Evolutionary conservation across 108 stramenopile genomes (phyloP).

Genomic region (Nitzschia sp.): DNA sequence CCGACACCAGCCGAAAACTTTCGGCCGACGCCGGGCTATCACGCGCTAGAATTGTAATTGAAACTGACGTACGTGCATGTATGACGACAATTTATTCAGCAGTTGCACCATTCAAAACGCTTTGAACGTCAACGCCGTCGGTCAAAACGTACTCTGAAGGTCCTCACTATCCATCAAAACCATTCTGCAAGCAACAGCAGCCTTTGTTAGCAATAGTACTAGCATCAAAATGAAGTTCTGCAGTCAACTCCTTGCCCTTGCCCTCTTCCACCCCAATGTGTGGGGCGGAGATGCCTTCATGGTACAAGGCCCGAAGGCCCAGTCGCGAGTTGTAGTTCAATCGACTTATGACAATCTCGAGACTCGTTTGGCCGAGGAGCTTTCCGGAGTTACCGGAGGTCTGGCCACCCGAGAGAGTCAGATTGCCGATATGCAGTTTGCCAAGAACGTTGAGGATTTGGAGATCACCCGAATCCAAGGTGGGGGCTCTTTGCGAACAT

Average conservation of each 20-base stretch:
- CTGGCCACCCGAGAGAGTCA: slow-evolving; percentile 6
- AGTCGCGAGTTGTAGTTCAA: not conserved
- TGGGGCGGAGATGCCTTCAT: not conserved
- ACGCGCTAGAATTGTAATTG: too few relatives aligned
- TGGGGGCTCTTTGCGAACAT: slow-evolving; percentile 58
- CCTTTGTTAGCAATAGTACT: not conserved
- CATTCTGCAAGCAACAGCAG: not conserved
- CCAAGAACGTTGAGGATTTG: slow-evolving; percentile 29
- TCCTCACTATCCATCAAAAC: not conserved
- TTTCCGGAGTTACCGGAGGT: slow-evolving; percentile 1
- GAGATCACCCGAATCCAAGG: slow-evolving; percentile 61
- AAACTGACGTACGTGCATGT: too few relatives aligned
- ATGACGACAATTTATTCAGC: too few relatives aligned
- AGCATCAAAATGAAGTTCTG: slow-evolving; percentile 8
- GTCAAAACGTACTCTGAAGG: too few relatives aligned
- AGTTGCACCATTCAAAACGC: too few relatives aligned
- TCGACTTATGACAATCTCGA: slow-evolving; percentile 3
- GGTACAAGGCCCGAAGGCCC: slow-evolving; percentile 6
- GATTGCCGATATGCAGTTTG: slow-evolving; percentile 14
- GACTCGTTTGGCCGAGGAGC: slow-evolving; percentile 10
- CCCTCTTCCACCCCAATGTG: not conserved
- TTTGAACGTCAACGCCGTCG: too few relatives aligned
- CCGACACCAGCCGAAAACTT: too few relatives aligned
- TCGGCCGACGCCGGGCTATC: too few relatives aligned
- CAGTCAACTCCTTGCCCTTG: slow-evolving; percentile 10